A percentile compares a stretch with the other conserved stretches of the same genome.
Conservation (phyloP, 1,139 yeast species). For the Sugiyamaella xylanicola region DNA sequence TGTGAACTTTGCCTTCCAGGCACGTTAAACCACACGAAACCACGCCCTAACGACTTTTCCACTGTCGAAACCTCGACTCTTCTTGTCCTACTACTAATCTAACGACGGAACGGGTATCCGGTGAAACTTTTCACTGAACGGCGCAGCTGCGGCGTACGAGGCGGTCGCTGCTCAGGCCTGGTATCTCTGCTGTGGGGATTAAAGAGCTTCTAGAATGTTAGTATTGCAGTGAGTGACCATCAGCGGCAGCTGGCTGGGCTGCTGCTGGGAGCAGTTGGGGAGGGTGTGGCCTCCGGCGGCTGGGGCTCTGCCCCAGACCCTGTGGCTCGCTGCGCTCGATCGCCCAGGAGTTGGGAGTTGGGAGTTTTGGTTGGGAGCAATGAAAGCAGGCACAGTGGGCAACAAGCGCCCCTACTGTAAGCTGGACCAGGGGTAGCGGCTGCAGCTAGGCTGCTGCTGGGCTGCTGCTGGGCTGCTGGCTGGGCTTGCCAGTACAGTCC, state of each 20-base stretch:
- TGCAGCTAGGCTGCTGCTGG: no score
- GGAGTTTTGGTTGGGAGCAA: no score
- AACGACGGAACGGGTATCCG: background rate
- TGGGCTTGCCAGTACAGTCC: no score
- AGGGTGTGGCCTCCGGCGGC: background rate
- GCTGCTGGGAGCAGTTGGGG: background rate
- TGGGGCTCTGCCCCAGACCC: no score
- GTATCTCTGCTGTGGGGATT: background rate
- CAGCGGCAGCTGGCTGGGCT: background rate
- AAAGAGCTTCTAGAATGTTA: background rate
- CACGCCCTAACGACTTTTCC: background rate
- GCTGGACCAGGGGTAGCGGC: no score
- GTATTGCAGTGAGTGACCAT: background rate
- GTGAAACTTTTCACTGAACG: slow-evolving; percentile 5
- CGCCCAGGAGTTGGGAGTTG: no score
- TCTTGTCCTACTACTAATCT: background rate
- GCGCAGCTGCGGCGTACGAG: background rate
- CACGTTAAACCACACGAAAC: slow-evolving; percentile 5
- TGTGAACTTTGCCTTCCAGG: background rate
- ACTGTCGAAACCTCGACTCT: background rate
- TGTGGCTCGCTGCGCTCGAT: no score
- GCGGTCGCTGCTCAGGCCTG: background rate
- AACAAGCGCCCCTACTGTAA: no score
- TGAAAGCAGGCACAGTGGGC: no score
- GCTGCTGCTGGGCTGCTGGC: no score